Percentiles rank a stretch among this genome's conserved stretches.
phyloP scores from a whole-genome alignment of 2,329 filamentous ascomycete species.

The Purpureocillium lavendulum region DNA sequence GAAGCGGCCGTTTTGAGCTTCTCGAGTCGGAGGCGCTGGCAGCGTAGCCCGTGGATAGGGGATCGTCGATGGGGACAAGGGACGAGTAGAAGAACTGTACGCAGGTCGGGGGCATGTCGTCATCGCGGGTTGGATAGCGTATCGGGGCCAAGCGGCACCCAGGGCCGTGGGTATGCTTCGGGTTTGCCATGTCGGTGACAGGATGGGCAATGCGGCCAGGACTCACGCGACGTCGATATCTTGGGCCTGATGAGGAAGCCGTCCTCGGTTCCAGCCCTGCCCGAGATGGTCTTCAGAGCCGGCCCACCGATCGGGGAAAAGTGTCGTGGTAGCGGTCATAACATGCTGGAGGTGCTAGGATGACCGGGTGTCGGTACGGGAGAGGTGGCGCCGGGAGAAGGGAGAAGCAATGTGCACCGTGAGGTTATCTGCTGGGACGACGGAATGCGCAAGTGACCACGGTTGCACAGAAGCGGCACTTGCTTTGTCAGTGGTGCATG shows the following conservation, averaged over 20 bases:
- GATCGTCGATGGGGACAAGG: slow-evolving; percentile 76
- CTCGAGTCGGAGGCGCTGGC: slow-evolving; percentile 41
- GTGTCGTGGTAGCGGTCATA: too few species aligned
- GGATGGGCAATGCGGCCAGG: neutral
- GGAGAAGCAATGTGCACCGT: too few species aligned
- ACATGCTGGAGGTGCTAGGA: too few species aligned
- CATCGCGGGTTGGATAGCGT: slow-evolving; percentile 26
- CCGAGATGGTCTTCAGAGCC: too few species aligned
- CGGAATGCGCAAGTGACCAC: neutral
- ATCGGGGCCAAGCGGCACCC: slow-evolving; percentile 49
- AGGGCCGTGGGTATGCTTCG: slow-evolving; percentile 48
- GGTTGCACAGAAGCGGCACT: neutral
- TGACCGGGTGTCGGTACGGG: too few species aligned
- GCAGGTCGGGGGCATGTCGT: slow-evolving; percentile 49
- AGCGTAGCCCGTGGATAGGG: slow-evolving; percentile 58
- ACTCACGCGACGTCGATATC: too few species aligned
- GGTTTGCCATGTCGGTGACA: slow-evolving; percentile 3
- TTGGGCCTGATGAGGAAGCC: too few species aligned
- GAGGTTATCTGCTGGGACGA: neutral
- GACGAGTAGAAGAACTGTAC: slow-evolving; percentile 84
- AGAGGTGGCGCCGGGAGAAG: too few species aligned
- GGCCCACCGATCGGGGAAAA: too few species aligned
- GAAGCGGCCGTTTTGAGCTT: slow-evolving; percentile 51
- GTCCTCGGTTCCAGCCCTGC: too few species aligned
- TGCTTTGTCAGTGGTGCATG: too few species aligned